These are phyloP conservation scores for Colletotrichum tofieldiae DNA, from an alignment of 2,329 filamentous ascomycete species.

Conservation along the genomic window DNA sequence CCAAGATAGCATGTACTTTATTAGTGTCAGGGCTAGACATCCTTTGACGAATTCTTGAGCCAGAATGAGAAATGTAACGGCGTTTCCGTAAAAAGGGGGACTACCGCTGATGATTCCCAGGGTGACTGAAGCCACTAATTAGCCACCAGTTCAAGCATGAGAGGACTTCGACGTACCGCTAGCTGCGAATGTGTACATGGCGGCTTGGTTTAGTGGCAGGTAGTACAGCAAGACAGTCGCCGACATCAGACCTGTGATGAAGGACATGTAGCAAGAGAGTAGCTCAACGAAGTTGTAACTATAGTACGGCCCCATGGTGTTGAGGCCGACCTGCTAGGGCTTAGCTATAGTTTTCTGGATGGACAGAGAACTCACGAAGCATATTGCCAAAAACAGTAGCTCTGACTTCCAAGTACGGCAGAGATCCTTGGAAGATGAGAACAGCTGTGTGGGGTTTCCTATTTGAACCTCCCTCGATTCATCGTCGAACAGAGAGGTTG, in stretches of 20 bases:
- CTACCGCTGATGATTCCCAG: not conserved
- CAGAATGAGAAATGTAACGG: no score
- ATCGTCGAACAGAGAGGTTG: not conserved
- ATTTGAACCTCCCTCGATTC: not conserved
- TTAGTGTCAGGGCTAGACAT: not conserved
- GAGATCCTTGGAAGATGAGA: not conserved
- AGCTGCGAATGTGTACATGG: constrained; percentile 4
- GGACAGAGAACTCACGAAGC: not conserved
- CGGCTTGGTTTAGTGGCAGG: not conserved
- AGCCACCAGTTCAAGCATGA: not conserved
- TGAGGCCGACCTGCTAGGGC: not conserved
- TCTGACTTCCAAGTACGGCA: not conserved
- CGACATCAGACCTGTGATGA: not conserved
- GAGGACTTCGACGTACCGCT: not conserved
- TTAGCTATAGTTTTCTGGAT: not conserved
- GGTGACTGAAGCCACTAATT: not conserved
- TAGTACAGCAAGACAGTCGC: not conserved
- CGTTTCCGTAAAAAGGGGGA: not conserved
- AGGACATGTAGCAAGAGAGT: not conserved
- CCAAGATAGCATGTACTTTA: constrained; percentile 7
- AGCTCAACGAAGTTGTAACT: not conserved
- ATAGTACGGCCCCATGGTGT: not conserved
- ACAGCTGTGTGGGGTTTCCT: not conserved
- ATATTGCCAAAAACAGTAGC: not conserved
- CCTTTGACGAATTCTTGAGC: not conserved